Conservation (phyloP, 768 basidiomycete species). For the Chalciporus pseudorubinellus region DNA sequence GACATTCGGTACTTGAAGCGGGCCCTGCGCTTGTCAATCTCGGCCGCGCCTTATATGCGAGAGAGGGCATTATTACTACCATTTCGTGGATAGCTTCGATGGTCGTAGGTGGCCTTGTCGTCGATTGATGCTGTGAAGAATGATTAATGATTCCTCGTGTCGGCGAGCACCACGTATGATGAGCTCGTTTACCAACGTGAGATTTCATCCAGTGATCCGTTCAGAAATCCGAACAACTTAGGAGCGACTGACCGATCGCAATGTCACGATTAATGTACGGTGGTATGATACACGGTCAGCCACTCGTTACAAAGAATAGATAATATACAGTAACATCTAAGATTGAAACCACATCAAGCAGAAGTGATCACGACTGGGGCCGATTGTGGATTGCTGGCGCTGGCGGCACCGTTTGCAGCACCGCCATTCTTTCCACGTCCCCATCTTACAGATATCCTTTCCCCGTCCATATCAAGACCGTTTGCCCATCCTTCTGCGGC, state of each 20-base stretch:
- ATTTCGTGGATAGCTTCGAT: slow-evolving; percentile 41
- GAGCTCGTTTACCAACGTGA: no score
- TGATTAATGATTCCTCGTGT: no score
- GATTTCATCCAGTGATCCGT: no score
- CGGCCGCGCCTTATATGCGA: slow-evolving; percentile 45
- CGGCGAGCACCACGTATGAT: no score
- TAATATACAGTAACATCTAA: slow-evolving; percentile 2
- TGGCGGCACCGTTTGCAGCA: slow-evolving; percentile 32
- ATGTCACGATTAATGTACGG: no score
- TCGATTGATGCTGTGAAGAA: neutral
- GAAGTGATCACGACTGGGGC: slow-evolving; percentile 1
- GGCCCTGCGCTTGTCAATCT: slow-evolving; percentile 64
- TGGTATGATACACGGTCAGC: neutral
- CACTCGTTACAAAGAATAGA: neutral
- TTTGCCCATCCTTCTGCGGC: slow-evolving; percentile 90
- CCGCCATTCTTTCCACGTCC: slow-evolving; percentile 64
- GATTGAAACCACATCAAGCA: slow-evolving; percentile 14
- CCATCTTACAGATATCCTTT: slow-evolving; percentile 79
- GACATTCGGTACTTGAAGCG: slow-evolving; percentile 39
- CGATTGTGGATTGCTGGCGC: neutral
- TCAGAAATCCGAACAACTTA: no score
- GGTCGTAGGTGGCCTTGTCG: slow-evolving; percentile 23
- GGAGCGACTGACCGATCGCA: no score
- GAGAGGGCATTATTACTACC: slow-evolving; percentile 32
- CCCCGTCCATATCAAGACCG: slow-evolving; percentile 83